phyloP scores from a whole-genome alignment of 2,329 filamentous ascomycete species.

The Botrytis fabae region DNA sequence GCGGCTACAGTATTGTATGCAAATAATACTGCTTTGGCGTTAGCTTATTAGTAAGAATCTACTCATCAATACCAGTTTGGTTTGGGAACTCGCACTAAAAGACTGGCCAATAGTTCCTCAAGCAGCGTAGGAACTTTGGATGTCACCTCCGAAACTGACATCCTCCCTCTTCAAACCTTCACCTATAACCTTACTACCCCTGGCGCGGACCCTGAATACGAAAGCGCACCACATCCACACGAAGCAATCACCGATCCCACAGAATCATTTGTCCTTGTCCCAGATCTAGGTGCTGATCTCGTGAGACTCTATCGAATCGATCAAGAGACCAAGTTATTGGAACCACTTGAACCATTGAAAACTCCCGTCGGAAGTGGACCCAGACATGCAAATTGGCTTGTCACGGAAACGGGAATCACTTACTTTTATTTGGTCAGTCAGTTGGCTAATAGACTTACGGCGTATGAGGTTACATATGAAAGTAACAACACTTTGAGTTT shows the following conservation, averaged over 20 bases:
- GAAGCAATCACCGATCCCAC: slow-evolving; percentile 53
- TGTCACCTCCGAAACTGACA: background rate
- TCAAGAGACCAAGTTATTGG: slow-evolving; percentile 42
- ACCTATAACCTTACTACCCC: background rate
- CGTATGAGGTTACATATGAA: slow-evolving; percentile 52
- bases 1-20: slow-evolving; percentile 6
- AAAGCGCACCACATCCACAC: slow-evolving; percentile 47
- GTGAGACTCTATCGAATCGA: slow-evolving; percentile 50
- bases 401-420: slow-evolving; percentile 45
- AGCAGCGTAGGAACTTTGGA: slow-evolving; percentile 2
- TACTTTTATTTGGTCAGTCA: slow-evolving; percentile 49
- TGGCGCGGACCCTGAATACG: background rate
- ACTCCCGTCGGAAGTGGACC: slow-evolving; percentile 47
- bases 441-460: slow-evolving; percentile 48
- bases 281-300: slow-evolving; percentile 52
- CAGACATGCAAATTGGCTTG: slow-evolving; percentile 49
- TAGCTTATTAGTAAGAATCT: slow-evolving; percentile 4
- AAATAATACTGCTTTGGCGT: slow-evolving; percentile 1
- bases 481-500: background rate
- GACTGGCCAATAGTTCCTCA: background rate
- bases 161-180: slow-evolving; percentile 8
- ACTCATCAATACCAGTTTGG: background rate
- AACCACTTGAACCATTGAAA: slow-evolving; percentile 34
- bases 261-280: slow-evolving; percentile 48
- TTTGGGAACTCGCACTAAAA: background rate